Percentiles rank a stretch among this genome's conserved stretches.
Evolutionary conservation across 352 stramenopile species (phyloP).

Genomic region (Saprolegnia diclina): DNA sequence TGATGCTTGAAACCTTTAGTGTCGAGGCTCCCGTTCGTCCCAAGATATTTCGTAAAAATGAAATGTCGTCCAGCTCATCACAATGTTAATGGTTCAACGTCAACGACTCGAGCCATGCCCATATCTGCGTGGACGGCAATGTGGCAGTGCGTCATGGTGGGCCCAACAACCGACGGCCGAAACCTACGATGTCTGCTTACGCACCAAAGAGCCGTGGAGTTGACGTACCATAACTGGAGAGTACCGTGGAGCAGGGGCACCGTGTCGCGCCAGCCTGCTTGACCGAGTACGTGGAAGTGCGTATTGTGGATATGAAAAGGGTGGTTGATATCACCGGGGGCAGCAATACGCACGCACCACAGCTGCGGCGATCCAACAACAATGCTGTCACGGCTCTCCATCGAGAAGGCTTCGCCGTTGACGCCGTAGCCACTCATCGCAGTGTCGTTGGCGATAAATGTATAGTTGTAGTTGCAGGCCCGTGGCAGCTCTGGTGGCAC

Average conservation of each 20-base stretch:
- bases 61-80: too few relatives aligned
- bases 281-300: conserved; percentile 63
- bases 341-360: conserved; percentile 4
- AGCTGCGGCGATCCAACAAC: not conserved
- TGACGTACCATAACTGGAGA: conserved; percentile 47
- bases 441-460: conserved; percentile 30
- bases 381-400: not conserved
- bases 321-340: conserved; percentile 32
- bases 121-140: conserved; percentile 61
- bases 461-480: conserved; percentile 69
- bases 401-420: not conserved
- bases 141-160: conserved; percentile 68
- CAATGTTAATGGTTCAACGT: conserved; percentile 39
- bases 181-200: conserved; percentile 26
- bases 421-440: conserved; percentile 14
- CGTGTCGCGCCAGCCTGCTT: conserved; percentile 50
- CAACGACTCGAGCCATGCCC: conserved; percentile 74
- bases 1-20: too few relatives aligned
- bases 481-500: not conserved
- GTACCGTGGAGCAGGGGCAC: conserved; percentile 60
- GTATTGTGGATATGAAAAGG: conserved; percentile 76
- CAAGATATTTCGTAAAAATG: too few relatives aligned
- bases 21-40: too few relatives aligned
- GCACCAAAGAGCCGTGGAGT: not conserved
- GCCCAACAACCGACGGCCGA: conserved; percentile 50